Conservation (phyloP, 192 early-diverging fungal genomes). For the Backusella liffmaniae region DNA sequence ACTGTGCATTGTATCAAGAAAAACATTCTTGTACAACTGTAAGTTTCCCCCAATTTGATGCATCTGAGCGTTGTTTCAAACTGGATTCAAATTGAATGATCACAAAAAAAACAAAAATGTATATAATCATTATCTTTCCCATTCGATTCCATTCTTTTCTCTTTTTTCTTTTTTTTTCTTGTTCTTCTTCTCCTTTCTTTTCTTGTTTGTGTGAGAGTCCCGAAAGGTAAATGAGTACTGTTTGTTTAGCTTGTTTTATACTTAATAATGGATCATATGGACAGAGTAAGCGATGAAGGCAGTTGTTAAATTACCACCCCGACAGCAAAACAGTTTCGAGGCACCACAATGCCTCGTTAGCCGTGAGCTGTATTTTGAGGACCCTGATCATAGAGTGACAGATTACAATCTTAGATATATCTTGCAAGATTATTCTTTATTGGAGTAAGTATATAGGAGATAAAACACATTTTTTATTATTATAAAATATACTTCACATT, state of each 20-base stretch:
- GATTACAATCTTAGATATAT: slow-evolving; percentile 3
- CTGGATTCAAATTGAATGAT: slow-evolving; percentile 3
- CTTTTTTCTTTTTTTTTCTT: neutral
- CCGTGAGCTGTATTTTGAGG: slow-evolving; percentile 9
- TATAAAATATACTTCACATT: neutral
- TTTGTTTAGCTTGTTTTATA: too few species aligned
- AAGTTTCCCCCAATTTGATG: slow-evolving; percentile 2
- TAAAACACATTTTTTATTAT: neutral
- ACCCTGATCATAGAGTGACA: neutral
- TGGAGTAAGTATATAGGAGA: neutral
- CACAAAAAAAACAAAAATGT: slow-evolving; percentile 9
- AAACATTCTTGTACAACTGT: neutral
- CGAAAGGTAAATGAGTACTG: neutral
- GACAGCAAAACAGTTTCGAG: neutral
- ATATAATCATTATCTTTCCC: slow-evolving; percentile 3
- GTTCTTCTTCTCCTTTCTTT: neutral
- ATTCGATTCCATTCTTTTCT: neutral
- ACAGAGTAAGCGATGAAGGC: neutral
- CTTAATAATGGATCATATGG: neutral
- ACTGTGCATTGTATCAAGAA: slow-evolving; percentile 4
- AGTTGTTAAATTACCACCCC: slow-evolving; percentile 12
- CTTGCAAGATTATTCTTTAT: slow-evolving; percentile 1
- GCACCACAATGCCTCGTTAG: neutral
- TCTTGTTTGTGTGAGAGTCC: neutral
- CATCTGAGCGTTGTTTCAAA: slow-evolving; percentile 3